Evolutionary conservation across 305 asterid genomes (phyloP), one percentile per base, ranked within the genome.

Genomic region (Fraxinus sp.): DNA sequence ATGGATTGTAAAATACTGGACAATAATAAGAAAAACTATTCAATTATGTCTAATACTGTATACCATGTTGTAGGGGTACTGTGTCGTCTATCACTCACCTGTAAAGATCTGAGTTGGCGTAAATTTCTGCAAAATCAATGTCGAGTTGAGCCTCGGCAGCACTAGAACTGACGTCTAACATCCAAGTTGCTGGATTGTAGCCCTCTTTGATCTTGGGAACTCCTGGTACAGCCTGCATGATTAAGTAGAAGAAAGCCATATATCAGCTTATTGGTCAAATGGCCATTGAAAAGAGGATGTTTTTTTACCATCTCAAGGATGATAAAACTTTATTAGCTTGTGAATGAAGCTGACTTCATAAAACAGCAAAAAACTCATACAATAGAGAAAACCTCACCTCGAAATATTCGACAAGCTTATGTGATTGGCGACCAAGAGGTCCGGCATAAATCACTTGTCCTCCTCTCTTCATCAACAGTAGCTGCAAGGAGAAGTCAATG

Each of bases 131-230:
- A 84, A 89, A 89, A 83, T 89, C 90, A 22, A 89, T 82, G 3
- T 35, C 83, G 62, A 89, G 87, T 81, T 89, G 90, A 22, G 89
- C 30, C 73, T 87, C 91, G 79, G 83, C 77, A 10, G 90, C 82
- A 46, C 78, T 1, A 28, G 90, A 62, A 39, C 82, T 89, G 62
- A 89, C 77, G 66, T 89, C 91, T 73, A 89, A 76, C 91, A 89
- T 87, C 91, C 91, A 89, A 1, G 91, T 89, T 32, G 91, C 91
- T 18, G 91, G 91, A 84, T 89, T 89, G 52, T 78, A 82, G 14
- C 91, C 85, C 68, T 84, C 89, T 37, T 72, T 84, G 49, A 87
- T 89, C 81, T 84, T 87, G 37, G 91, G 76, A 82, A 89, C 91
- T 18, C 89, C 89, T 22, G 82, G 86, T 74, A 89, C 76, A 44